phyloP scores from a whole-genome alignment of 192 early-diverging fungal species.

The Umbelopsis isabellina region DNA sequence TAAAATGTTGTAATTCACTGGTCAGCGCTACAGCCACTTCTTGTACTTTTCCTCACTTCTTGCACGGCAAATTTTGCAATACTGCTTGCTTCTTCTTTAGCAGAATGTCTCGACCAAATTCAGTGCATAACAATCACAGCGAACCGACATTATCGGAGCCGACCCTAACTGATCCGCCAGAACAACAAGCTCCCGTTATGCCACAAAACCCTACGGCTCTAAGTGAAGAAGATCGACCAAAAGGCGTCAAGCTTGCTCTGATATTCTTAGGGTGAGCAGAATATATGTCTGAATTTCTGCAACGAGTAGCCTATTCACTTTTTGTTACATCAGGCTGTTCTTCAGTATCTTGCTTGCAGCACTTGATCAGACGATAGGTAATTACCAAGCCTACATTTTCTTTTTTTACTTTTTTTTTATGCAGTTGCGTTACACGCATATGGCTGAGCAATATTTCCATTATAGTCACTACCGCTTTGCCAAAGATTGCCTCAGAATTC shows the following conservation, averaged over 20 bases:
- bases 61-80: no score
- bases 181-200: neutral
- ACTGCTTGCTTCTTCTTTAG: no score
- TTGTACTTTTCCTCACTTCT: no score
- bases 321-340: neutral
- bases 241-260: constrained; percentile 11
- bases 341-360: constrained; percentile 65
- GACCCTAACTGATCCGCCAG: neutral
- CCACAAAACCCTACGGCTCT: constrained; percentile 7
- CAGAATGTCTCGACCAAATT: neutral
- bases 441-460: neutral
- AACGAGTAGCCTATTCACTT: neutral
- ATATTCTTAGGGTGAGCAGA: constrained; percentile 3
- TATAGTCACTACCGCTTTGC: constrained; percentile 66
- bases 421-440: no score
- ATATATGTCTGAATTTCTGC: neutral
- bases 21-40: no score
- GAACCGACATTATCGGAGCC: neutral
- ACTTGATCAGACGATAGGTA: constrained; percentile 71
- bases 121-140: neutral
- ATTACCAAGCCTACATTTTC: neutral
- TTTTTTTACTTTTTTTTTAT: neutral
- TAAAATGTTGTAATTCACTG: no score
- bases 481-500: constrained; percentile 69
- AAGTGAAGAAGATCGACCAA: constrained; percentile 12